These are phyloP conservation scores for Cryptococcus maquisensis DNA, from an alignment of 1,284 basidiomycete species.

Conservation along the genomic window DNA sequence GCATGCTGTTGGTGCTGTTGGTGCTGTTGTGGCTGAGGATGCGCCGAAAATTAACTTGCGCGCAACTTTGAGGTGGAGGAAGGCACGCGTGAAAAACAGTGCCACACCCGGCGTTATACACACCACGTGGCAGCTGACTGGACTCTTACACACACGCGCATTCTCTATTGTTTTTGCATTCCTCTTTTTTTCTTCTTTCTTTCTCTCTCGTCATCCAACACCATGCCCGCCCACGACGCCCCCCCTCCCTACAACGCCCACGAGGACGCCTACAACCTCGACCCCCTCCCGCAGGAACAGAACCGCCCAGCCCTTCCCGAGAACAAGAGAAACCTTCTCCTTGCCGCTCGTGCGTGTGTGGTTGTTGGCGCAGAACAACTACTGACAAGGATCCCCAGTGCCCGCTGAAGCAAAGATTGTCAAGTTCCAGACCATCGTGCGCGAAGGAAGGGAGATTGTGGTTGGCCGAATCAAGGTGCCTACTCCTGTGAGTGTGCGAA, in stretches of 20 bases:
- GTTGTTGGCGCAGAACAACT: neutral
- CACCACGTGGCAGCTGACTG: neutral
- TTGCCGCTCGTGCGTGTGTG: slow-evolving; percentile 25
- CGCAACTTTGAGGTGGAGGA: neutral
- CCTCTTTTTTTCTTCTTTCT: neutral
- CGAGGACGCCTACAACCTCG: slow-evolving; percentile 26
- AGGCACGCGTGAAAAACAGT: neutral
- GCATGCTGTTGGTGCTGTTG: slow-evolving; percentile 58
- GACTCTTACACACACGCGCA: neutral
- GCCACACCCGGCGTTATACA: neutral
- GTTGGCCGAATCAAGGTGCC: slow-evolving; percentile 92
- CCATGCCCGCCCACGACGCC: slow-evolving; percentile 18
- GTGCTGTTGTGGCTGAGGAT: neutral
- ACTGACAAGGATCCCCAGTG: slow-evolving; percentile 15
- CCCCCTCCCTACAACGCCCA: slow-evolving; percentile 38
- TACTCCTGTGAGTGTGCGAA: slow-evolving; percentile 50
- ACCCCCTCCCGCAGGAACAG: slow-evolving; percentile 31
- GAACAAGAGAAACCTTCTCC: slow-evolving; percentile 34
- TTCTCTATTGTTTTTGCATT: neutral
- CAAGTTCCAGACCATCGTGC: slow-evolving; percentile 77
- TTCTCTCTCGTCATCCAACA: neutral
- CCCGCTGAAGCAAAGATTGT: slow-evolving; percentile 52
- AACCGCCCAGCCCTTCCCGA: slow-evolving; percentile 44
- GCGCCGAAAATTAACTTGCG: neutral
- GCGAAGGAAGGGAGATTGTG: slow-evolving; percentile 75